A percentile compares a stretch with the other conserved stretches of the same genome.
Conservation (phyloP, 768 basidiomycete genomes). For the Suillus fuscotomentosus region DNA sequence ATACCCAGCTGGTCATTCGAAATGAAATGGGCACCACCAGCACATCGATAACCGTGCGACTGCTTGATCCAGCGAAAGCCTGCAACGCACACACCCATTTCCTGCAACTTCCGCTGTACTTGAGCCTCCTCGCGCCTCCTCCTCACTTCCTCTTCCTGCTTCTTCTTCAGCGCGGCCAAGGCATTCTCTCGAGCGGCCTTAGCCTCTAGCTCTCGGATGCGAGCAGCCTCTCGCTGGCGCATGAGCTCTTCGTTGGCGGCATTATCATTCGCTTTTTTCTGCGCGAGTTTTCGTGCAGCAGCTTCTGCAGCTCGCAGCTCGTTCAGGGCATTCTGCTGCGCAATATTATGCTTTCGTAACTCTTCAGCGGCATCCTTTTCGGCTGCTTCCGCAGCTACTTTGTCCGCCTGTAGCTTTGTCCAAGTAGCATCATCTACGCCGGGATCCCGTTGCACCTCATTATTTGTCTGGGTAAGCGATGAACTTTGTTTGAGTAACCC, state of each 20-base stretch:
- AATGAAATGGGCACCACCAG: constrained; percentile 39
- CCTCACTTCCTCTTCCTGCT: constrained; percentile 39
- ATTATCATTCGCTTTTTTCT: constrained; percentile 16
- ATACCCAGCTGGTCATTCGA: constrained; percentile 25
- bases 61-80: constrained; percentile 44
- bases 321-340: constrained; percentile 17
- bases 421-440: constrained; percentile 56
- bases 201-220: constrained; percentile 24
- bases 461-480: neutral
- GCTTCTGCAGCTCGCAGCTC: constrained; percentile 11
- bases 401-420: constrained; percentile 44
- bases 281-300: constrained; percentile 11
- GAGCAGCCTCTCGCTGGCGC: constrained; percentile 12
- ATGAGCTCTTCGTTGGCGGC: constrained; percentile 77
- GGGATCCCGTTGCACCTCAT: constrained; percentile 36
- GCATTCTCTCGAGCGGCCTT: constrained; percentile 25
- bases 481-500: neutral
- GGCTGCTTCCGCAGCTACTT: constrained; percentile 24
- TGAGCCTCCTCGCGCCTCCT: constrained; percentile 14
- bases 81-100: constrained; percentile 47
- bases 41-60: constrained; percentile 38
- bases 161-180: constrained; percentile 27
- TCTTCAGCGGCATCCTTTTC: constrained; percentile 18
- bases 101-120: constrained; percentile 40
- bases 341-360: constrained; percentile 15